Evolutionary conservation across 805 yeast species (phyloP), one percentile per base, ranked within the genome.

Genomic region (Metschnikowia henanensis): DNA sequence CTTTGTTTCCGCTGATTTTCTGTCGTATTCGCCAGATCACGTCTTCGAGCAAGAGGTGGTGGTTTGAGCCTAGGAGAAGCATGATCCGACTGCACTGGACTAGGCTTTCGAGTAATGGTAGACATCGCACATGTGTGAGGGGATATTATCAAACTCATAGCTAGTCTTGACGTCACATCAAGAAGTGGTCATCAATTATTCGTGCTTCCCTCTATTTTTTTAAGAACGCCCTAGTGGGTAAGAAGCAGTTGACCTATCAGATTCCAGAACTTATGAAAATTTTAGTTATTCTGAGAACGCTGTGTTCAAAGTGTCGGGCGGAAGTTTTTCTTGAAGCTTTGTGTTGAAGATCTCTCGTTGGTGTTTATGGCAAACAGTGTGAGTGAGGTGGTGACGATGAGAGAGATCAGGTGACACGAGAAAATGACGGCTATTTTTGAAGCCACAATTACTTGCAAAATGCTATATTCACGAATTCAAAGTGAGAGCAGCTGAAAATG

Each of bases 91-190:
- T 37, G 41, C 17, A 22, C 41, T 6, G 46, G 41, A 16, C 39
- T 30, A 13, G 36, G 10, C 30, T 43, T 25, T 20, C 41, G 39
- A 18, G 46, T 37, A 17, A 38, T 42, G 9, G 47, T 40, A n/a
- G 52, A 40, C 47, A 48, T 48, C 18, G 38, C 38, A 30, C 41
- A 45, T 26, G 40, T 15, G 30, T 36, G 43, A 15, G 52, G 45
- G 19, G 52, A 45, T 19, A 45, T 31, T 12, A 48, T 41, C 41
- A 48, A 45, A 33, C 50, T 48, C 52, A 48, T 48, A 32, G 26
- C 30, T 36, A 7, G 18, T 29, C 21, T 31, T 22, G 15, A 18
- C 21, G 35, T 25, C 25, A 12, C 41, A 42, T 42, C 41, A 28
- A 41, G 33, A 31, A 7, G 13, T 10, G 10, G 16, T 31, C 35